Evolutionary conservation across 805 yeast genomes (phyloP), one percentile per base, ranked within the genome.

Genomic region (Starmera quercuum): DNA sequence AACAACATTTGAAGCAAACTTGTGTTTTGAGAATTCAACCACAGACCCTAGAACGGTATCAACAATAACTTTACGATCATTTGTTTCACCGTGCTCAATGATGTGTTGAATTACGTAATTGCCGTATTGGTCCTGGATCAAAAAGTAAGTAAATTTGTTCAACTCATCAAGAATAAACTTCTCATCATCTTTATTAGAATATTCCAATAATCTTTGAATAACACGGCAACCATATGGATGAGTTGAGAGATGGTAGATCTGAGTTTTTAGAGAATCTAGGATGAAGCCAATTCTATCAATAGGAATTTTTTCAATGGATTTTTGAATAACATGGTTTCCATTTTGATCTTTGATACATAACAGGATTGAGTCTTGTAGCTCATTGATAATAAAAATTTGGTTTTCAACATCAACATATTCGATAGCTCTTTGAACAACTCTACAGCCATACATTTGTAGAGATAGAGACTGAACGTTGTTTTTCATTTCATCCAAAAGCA

Each of bases 141-240:
- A 68, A 50, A 74, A 78, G 42, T 73, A 80, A 17, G 85, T 73
- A 50, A 74, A 82, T 33, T 76, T 72, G 46, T 78, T 78, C 49
- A 92, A 66, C 53, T 86, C 95, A 18, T 61, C 64, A 48, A 92
- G 59, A 35, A 92, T 78, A 34, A 64, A 66, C 18, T 66, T 61
- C 56, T 83, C 88, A 47, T 86, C 88, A 6, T 65, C 71, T 7
- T 56, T 58, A 17, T 70, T 65, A 2, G 94, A 83, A 58, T 73
- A 80, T 58, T 92, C 97, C 41, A 92, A 66, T 46, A 90, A 67
- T 42, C 98, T 70, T 63, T 92, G 99, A 42, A 92, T 83, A 3
- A 92, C 98, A 35, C 99, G 73, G 59, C 99, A 92, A 15, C 99
- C 99, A 58, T 92, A 92, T 2, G 97, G 94, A 60, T 92, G 97